Conservation (phyloP, 2,329 filamentous ascomycete species). For the Pseudogymnoascus pannorum region DNA sequence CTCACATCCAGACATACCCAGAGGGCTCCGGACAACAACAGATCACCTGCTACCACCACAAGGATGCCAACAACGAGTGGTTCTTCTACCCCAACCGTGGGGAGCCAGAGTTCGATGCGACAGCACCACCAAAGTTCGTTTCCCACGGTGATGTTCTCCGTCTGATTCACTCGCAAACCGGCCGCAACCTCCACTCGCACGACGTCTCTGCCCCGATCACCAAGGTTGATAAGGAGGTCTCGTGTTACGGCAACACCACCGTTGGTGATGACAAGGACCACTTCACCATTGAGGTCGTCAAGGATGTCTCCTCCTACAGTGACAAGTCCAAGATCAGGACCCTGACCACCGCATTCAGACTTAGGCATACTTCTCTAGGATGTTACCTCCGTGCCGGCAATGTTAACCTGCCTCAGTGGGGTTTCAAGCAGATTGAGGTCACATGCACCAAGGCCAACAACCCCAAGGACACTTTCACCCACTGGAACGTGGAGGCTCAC, state of each 20-base stretch:
- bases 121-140: slow-evolving; percentile 66
- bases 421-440: slow-evolving; percentile 98
- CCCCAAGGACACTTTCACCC: slow-evolving; percentile 85
- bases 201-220: slow-evolving; percentile 79
- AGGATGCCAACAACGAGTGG: slow-evolving; percentile 99
- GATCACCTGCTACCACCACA: slow-evolving; percentile 98
- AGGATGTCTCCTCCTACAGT: slow-evolving; percentile 62
- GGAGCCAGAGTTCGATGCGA: slow-evolving; percentile 63
- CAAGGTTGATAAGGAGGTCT: slow-evolving; percentile 88
- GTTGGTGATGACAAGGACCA: slow-evolving; percentile 97
- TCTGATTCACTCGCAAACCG: slow-evolving; percentile 88
- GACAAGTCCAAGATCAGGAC: slow-evolving; percentile 83
- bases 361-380: slow-evolving; percentile 72
- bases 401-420: slow-evolving; percentile 95
- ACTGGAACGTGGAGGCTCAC: slow-evolving; percentile 98
- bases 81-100: slow-evolving; percentile 92
- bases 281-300: slow-evolving; percentile 88
- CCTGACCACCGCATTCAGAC: slow-evolving; percentile 84
- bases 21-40: slow-evolving; percentile 93
- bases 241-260: slow-evolving; percentile 90
- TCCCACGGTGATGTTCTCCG: slow-evolving; percentile 73
- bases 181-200: slow-evolving; percentile 95
- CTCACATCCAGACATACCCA: slow-evolving; percentile 91
- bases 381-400: slow-evolving; percentile 96
- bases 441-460: slow-evolving; percentile 92